Evolutionary conservation across 2,329 filamentous ascomycete species (phyloP).

Genomic region (Colletotrichum tropicale): DNA sequence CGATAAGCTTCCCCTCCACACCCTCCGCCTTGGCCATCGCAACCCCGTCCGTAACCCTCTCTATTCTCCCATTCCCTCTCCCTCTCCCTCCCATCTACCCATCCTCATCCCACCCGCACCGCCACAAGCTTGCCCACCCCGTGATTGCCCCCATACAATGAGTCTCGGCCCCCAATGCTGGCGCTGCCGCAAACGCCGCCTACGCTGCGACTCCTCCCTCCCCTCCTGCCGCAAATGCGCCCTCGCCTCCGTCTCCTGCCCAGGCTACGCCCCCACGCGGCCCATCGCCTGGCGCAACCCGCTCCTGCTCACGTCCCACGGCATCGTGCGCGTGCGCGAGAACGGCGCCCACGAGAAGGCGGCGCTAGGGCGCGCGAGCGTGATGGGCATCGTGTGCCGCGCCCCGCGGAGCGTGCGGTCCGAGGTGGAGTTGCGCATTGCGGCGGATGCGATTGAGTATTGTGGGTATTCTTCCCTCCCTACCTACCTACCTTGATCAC

Average conservation of each 20-base stretch:
- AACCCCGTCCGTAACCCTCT: neutral
- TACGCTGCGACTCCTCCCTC: slow-evolving; percentile 1
- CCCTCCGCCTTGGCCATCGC: neutral
- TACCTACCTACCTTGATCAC: neutral
- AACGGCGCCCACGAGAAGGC: neutral
- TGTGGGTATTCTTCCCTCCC: neutral
- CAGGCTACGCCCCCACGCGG: neutral
- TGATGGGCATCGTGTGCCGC: neutral
- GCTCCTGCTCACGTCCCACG: neutral
- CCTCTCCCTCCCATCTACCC: too few species aligned
- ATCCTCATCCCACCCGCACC: neutral
- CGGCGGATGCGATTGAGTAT: neutral
- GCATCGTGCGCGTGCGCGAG: neutral
- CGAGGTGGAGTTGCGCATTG: neutral
- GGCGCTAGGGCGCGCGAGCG: neutral
- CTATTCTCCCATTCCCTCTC: too few species aligned
- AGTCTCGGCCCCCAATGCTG: slow-evolving; percentile 6
- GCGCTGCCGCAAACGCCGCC: neutral
- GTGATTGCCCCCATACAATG: neutral
- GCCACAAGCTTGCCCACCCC: too few species aligned
- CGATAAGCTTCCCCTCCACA: neutral
- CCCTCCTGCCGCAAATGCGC: neutral
- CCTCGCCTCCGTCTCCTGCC: neutral
- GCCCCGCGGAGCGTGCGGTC: neutral
- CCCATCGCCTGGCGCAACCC: neutral